Evolutionary conservation across 2,329 filamentous ascomycete genomes (phyloP).

Genomic region (Aspergillus ochraceoroseus): DNA sequence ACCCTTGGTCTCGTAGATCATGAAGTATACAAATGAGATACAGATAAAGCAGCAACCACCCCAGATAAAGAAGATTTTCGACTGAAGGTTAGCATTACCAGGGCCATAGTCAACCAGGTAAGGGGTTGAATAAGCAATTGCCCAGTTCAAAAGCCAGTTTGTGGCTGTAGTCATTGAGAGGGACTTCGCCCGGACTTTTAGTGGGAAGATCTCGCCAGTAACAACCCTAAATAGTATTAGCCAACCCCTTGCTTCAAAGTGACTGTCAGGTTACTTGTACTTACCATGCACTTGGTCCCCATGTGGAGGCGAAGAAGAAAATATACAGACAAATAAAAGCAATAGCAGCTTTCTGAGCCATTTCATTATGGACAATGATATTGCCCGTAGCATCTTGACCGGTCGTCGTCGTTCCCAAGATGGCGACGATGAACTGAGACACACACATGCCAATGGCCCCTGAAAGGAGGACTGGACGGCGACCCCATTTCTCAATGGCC

Average conservation of each 20-base stretch:
- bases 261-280: too few species aligned
- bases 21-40: slow-evolving; percentile 62
- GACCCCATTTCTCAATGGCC: slow-evolving; percentile 63
- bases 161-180: slow-evolving; percentile 68
- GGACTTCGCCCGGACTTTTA: slow-evolving; percentile 68
- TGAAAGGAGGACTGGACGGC: slow-evolving; percentile 62
- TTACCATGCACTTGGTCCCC: too few species aligned
- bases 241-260: slow-evolving; percentile 65
- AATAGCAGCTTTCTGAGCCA: too few species aligned
- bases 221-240: slow-evolving; percentile 53
- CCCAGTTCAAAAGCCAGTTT: slow-evolving; percentile 71
- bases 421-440: slow-evolving; percentile 53
- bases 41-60: slow-evolving; percentile 64
- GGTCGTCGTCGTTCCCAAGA: too few species aligned
- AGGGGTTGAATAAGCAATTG: slow-evolving; percentile 69
- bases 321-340: too few species aligned
- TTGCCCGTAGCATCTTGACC: slow-evolving; percentile 39
- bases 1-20: slow-evolving; percentile 66
- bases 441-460: slow-evolving; percentile 68
- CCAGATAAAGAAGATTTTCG: too few species aligned
- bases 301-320: too few species aligned
- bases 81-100: slow-evolving; percentile 70
- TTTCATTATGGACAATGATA: slow-evolving; percentile 54
- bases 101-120: slow-evolving; percentile 69
- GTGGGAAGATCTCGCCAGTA: slow-evolving; percentile 39